phyloP scores from a whole-genome alignment of 257 asterid genomes.

The Mentha longifolia region DNA sequence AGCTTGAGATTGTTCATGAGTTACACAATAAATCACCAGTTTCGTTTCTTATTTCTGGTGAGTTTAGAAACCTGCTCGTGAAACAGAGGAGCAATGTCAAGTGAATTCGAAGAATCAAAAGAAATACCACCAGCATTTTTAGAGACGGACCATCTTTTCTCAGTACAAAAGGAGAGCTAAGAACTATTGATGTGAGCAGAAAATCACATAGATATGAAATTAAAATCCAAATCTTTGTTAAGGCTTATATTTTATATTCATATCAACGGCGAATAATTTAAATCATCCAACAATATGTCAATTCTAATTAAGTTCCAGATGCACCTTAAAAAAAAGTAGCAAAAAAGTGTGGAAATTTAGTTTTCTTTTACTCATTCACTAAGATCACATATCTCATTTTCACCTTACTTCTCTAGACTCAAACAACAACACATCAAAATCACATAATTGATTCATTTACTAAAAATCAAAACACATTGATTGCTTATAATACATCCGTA shows the following conservation, averaged over 20 bases:
- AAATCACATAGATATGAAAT: background rate
- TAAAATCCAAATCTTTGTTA: background rate
- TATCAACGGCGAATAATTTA: background rate
- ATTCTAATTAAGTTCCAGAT: slow-evolving; percentile 1
- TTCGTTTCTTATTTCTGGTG: slow-evolving; percentile 10
- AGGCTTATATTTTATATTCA: background rate
- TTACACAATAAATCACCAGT: slow-evolving; percentile 21
- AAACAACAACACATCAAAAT: slow-evolving; percentile 2
- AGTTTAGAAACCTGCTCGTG: slow-evolving; percentile 28
- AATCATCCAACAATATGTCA: background rate
- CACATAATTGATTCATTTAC: background rate
- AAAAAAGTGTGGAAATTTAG: background rate
- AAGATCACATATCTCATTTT: background rate
- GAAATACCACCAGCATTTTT: background rate
- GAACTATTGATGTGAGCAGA: too few species aligned
- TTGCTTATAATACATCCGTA: background rate
- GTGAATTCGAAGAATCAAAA: background rate
- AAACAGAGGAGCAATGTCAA: slow-evolving; percentile 16
- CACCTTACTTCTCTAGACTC: background rate
- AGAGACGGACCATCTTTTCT: background rate
- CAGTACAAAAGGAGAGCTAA: background rate
- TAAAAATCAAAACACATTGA: background rate
- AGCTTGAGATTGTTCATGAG: slow-evolving; percentile 81
- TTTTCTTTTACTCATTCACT: background rate
- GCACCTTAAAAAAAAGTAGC: background rate